Conservation (phyloP, 306 rosid species). For the Ziziphus jujuba region DNA sequence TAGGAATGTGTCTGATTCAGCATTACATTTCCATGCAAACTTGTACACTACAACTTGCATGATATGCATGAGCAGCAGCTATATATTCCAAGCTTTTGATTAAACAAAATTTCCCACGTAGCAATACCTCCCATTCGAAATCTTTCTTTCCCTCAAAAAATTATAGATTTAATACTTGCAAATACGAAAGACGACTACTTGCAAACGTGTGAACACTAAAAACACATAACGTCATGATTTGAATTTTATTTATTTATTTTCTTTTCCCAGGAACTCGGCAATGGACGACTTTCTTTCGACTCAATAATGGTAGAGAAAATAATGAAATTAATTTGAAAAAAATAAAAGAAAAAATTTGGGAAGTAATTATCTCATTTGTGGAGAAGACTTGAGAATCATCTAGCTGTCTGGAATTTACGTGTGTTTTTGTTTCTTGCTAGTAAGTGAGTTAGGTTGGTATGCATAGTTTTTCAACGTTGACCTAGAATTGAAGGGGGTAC, state of each 20-base stretch:
- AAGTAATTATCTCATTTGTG: neutral
- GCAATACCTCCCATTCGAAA: neutral
- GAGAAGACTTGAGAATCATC: constrained; percentile 12
- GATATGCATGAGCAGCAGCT: neutral
- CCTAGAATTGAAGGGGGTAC: neutral
- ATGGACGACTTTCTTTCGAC: constrained; percentile 8
- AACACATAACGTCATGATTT: constrained; percentile 11
- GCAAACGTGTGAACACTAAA: neutral
- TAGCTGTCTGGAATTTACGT: constrained; percentile 16
- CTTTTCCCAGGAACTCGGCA: constrained; percentile 16
- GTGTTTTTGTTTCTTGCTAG: constrained; percentile 14
- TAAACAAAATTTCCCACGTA: neutral
- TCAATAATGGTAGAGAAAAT: constrained; percentile 13
- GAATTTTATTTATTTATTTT: too few relatives aligned
- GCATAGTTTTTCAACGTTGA: constrained; percentile 41
- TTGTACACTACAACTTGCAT: neutral
- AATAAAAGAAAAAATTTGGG: neutral
- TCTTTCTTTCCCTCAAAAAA: too few relatives aligned
- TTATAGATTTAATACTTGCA: too few relatives aligned
- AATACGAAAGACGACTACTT: too few relatives aligned
- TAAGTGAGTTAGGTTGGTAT: constrained; percentile 18
- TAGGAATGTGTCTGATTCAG: neutral
- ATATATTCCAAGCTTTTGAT: neutral
- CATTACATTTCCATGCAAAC: neutral
- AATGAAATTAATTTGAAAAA: neutral